Evolutionary conservation across 768 basidiomycete genomes (phyloP), one percentile per base, ranked within the genome.

Genomic region (Podaxis sp.): DNA sequence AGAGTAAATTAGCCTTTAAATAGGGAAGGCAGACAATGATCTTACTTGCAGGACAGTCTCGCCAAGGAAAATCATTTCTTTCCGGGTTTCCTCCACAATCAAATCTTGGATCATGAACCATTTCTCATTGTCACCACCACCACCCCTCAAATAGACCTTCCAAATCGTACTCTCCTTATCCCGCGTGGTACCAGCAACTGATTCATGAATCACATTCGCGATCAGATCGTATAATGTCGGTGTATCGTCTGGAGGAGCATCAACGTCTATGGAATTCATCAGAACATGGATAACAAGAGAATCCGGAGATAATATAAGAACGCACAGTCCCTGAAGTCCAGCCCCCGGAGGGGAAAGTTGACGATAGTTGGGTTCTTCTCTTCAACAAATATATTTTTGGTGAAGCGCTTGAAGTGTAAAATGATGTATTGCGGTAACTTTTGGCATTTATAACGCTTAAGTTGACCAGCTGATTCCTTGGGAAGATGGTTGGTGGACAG

Each of bases 331-430:
- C 79, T 80, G 74, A 99, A 90, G 75, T 99, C 96, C 19, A 99
- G 83, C 3, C 96, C 96, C 63, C 92, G 85, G 26, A 98, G 80
- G 2, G 96, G 96, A 71, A 97, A 99, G 72, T 96, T 99, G 68
- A 99, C 92, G 64, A 99, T 96, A 1, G 97, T 99, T 7, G 96
- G 96, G 70, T 99, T 99, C 76, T 97, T 97, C 75, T 99, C 97
- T 74, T 98, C 96, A 5, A 98, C 95, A 69, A 99, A 98, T 57
- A 82, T 82, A 73, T 99, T 99, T 74, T 93, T 97, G 24, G 93
- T 95, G 77, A 99, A 99, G 42, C 97, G 87, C 74, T 96, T 99
- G 82, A 90, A 96, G 73, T 96, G 93, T 19, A 98, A 79, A 69
- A 99, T 91, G 70, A 99, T 88, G 72, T 97, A 98, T 55, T 83